Evolutionary conservation across 306 rosid species (phyloP).

Genomic region (Acacia melanoxylon): DNA sequence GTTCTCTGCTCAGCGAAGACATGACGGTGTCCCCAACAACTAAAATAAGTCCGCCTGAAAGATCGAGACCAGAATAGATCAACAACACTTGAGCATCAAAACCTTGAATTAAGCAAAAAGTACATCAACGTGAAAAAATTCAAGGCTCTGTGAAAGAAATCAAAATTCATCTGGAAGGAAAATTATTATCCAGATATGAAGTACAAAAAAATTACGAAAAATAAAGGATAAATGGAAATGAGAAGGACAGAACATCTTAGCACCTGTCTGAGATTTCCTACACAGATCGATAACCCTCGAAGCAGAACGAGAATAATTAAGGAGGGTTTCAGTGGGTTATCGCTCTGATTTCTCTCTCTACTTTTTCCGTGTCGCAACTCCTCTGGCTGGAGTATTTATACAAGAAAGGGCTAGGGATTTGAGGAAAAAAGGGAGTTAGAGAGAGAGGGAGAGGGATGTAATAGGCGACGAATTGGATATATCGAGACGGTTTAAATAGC

Average conservation of each 20-base stretch:
- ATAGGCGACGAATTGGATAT: slow-evolving; percentile 69
- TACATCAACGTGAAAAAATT: not conserved
- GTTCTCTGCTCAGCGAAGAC: slow-evolving; percentile 99
- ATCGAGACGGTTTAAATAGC: slow-evolving; percentile 83
- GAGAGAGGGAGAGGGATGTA: slow-evolving; percentile 37
- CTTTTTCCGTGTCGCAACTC: slow-evolving; percentile 48
- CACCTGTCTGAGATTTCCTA: slow-evolving; percentile 45
- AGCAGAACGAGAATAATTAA: slow-evolving; percentile 40
- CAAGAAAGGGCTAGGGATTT: slow-evolving; percentile 77
- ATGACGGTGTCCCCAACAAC: slow-evolving; percentile 48
- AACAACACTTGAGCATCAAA: slow-evolving; percentile 48
- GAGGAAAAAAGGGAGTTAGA: slow-evolving; percentile 45
- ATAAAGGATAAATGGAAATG: slow-evolving; percentile 16
- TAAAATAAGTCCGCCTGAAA: slow-evolving; percentile 31
- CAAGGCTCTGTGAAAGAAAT: not conserved
- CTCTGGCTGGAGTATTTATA: slow-evolving; percentile 75
- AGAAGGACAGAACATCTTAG: slow-evolving; percentile 18
- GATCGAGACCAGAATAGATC: slow-evolving; percentile 65
- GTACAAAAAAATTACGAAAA: slow-evolving; percentile 27
- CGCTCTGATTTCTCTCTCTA: slow-evolving; percentile 81
- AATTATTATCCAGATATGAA: not conserved
- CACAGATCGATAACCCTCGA: slow-evolving; percentile 74
- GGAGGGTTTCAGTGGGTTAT: slow-evolving; percentile 49
- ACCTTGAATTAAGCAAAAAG: slow-evolving; percentile 34
- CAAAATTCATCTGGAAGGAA: not conserved